Percentiles rank a stretch among this genome's conserved stretches.
These are phyloP conservation scores for Holtermannia corniformis DNA, from an alignment of 768 basidiomycete species.

Conservation along the genomic window DNA sequence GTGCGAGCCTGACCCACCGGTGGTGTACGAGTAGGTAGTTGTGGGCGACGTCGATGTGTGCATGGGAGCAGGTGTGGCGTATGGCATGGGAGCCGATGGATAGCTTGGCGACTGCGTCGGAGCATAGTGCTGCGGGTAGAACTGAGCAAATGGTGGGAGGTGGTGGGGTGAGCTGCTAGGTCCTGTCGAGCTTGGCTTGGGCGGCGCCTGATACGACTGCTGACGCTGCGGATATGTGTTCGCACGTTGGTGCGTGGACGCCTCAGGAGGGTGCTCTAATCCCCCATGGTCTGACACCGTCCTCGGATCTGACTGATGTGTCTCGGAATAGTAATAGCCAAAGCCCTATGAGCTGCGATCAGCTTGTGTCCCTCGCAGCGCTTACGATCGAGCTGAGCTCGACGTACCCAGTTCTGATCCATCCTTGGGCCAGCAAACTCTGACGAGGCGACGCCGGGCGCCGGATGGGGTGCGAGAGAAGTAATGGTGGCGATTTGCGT, in stretches of 20 bases:
- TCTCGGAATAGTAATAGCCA: neutral
- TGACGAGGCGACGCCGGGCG: too few species aligned
- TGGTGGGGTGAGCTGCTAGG: neutral
- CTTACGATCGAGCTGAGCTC: neutral
- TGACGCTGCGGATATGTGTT: neutral
- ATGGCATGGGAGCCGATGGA: neutral
- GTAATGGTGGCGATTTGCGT: too few species aligned
- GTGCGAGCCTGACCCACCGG: neutral
- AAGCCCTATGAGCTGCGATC: neutral
- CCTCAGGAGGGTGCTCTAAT: neutral
- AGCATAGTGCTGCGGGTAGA: neutral
- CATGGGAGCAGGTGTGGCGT: too few species aligned
- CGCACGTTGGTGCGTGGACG: neutral
- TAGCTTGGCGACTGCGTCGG: neutral
- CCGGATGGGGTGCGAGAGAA: too few species aligned
- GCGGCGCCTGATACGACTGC: neutral
- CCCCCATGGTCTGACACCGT: neutral
- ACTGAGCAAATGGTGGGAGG: neutral
- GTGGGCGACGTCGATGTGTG: neutral
- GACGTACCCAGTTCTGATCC: neutral
- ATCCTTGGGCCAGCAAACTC: too few species aligned
- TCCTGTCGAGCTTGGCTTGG: too few species aligned
- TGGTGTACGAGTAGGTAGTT: neutral
- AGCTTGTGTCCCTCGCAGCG: neutral
- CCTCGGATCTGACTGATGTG: neutral